Conservation (phyloP, 1,284 basidiomycete species). For the Ceratobasidium sp. region DNA sequence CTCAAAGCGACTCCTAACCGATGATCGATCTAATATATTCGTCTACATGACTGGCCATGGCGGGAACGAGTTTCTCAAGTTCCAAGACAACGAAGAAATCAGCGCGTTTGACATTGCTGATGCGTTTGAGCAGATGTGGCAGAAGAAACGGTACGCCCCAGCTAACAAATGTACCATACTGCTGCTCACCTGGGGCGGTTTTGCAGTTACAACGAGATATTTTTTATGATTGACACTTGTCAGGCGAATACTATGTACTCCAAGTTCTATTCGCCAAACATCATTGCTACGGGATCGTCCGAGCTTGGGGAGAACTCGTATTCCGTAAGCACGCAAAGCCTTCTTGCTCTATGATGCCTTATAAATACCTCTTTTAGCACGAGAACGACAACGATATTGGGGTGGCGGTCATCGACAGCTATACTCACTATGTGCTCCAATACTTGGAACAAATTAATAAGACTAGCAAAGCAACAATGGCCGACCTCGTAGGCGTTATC, state of each 20-base stretch:
- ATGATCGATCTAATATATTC: conserved; percentile 94
- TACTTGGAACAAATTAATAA: conserved; percentile 95
- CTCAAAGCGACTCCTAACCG: conserved; percentile 90
- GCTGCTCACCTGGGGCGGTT: background rate
- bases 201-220: conserved; percentile 90
- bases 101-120: conserved; percentile 96
- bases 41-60: conserved; percentile 99
- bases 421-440: conserved; percentile 90
- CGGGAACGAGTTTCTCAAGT: conserved; percentile 98
- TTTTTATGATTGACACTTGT: conserved; percentile 99
- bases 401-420: conserved; percentile 94
- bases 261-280: conserved; percentile 95
- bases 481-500: conserved; percentile 76
- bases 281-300: conserved; percentile 93
- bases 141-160: conserved; percentile 81
- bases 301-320: conserved; percentile 92
- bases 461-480: conserved; percentile 81
- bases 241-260: conserved; percentile 97
- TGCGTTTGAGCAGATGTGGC: conserved; percentile 98
- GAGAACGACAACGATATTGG: conserved; percentile 94
- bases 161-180: background rate
- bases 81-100: conserved; percentile 98
- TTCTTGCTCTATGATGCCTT: conserved; percentile 1
- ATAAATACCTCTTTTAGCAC: conserved; percentile 64
- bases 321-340: conserved; percentile 68